These are phyloP conservation scores for Helenozyma baotianmanensis DNA, from an alignment of 805 yeast genomes.

Conservation along the genomic window DNA sequence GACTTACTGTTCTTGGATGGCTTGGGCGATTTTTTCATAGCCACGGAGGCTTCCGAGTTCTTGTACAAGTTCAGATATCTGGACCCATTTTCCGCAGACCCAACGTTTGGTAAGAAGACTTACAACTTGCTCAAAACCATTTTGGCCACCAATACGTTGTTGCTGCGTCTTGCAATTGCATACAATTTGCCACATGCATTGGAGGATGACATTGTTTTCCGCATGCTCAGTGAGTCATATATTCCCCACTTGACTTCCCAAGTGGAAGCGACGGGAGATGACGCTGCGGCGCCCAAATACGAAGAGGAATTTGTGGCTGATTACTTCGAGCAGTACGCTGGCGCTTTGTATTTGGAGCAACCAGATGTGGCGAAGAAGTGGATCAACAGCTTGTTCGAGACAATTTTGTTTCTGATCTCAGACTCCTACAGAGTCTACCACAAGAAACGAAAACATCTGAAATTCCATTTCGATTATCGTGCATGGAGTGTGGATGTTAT, in stretches of 20 bases:
- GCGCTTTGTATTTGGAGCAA: constrained; percentile 35
- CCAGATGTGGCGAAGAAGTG: constrained; percentile 33
- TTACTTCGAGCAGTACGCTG: constrained; percentile 40
- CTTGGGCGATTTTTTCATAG: constrained; percentile 36
- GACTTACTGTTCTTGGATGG: constrained; percentile 39
- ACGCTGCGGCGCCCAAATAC: constrained; percentile 14
- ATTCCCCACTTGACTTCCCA: constrained; percentile 19
- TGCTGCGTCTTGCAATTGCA: constrained; percentile 31
- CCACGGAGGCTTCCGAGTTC: constrained; percentile 32
- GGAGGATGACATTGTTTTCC: constrained; percentile 24
- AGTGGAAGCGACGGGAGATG: not conserved
- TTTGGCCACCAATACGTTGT: constrained; percentile 39
- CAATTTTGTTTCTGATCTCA: constrained; percentile 25
- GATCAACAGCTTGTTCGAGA: constrained; percentile 27
- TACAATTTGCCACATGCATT: constrained; percentile 33
- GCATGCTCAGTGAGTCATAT: constrained; percentile 21
- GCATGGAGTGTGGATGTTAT: constrained; percentile 31
- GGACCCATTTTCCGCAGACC: constrained; percentile 12
- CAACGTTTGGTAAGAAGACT: constrained; percentile 22
- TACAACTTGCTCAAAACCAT: constrained; percentile 28
- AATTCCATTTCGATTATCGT: constrained; percentile 18
- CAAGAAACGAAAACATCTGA: constrained; percentile 1
- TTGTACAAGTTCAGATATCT: constrained; percentile 23
- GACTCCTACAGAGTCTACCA: constrained; percentile 12
- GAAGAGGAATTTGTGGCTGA: constrained; percentile 42